Evolutionary conservation across 2,329 filamentous ascomycete species (phyloP), one percentile per base, ranked within the genome.

Genomic region (Lecanoromycetidae sp.): DNA sequence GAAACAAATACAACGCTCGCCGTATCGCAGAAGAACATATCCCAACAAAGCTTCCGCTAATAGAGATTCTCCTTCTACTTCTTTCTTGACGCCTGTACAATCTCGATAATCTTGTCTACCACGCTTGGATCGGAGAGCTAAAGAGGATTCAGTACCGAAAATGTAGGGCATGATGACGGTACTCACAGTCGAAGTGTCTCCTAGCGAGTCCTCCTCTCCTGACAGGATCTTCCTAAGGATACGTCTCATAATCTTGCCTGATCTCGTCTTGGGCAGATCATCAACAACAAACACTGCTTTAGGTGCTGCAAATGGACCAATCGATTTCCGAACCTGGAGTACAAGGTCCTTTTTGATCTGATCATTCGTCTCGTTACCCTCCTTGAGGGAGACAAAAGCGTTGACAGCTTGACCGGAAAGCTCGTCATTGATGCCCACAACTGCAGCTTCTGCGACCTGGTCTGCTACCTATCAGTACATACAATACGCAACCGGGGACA

Each of bases 171-270:
- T 51, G 52, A 51, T 51, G 40, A 45, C 4, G 15, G 19, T 13
- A 35, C 83, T 71, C 74, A 93, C 86, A 56, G 91, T 96, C 17
- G 84, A 85, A 29, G 75, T 93, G 61, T 98, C 91, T 58, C 91
- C 91, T 45, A 98, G 74, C 68, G 94, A 88, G 65, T 98, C 91
- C 68, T 95, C 90, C 72, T 98, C 91, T 29, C 90, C 90, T 13
- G 88, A 88, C 57, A 98, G 69, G 61, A 98, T 94, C 85, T 98
- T 98, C 59, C 91, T 78, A 71, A 98, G 69, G 61, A 98, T 94
- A 55, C 91, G 81, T 54, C 91, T 79, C 91, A 98, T 98, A 61
- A 98, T 98, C 82, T 98, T 98, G 56, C 91, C 91, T 57, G 85
- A 94, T 57, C 91, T 77, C 30, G 91, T 98, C 80, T 98, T 96